A percentile compares a stretch with the other conserved stretches of the same genome.
phyloP scores from a whole-genome alignment of 495 filamentous ascomycete genomes.

The Tuber melanosporum region DNA sequence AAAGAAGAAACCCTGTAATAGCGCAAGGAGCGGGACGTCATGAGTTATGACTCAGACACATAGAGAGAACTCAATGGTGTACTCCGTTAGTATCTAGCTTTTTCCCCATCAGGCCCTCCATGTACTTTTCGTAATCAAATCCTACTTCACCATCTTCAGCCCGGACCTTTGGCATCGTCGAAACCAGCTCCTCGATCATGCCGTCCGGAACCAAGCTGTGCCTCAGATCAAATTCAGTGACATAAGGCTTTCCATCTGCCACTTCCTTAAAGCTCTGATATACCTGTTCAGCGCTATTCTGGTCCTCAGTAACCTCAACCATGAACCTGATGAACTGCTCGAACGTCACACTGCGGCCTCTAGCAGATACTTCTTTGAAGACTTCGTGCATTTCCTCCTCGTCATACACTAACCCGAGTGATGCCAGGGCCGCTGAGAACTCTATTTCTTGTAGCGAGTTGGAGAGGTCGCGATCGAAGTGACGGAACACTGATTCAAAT shows the following conservation, averaged over 20 bases:
- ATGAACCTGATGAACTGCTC: slow-evolving; percentile 99
- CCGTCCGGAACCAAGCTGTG: slow-evolving; percentile 93
- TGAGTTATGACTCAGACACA: not conserved
- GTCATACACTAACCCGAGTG: slow-evolving; percentile 86
- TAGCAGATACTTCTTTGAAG: slow-evolving; percentile 71
- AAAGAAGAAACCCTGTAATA: not conserved
- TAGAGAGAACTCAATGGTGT: slow-evolving; percentile 12
- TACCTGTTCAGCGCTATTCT: slow-evolving; percentile 96
- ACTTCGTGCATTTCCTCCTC: slow-evolving; percentile 94
- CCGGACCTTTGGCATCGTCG: slow-evolving; percentile 62
- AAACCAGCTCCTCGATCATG: slow-evolving; percentile 81
- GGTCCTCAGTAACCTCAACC: slow-evolving; percentile 97
- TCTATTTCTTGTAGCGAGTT: slow-evolving; percentile 91
- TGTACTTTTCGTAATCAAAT: slow-evolving; percentile 42
- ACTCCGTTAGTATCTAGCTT: slow-evolving; percentile 26
- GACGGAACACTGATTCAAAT: slow-evolving; percentile 93
- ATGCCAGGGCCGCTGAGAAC: slow-evolving; percentile 89
- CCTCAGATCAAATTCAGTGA: slow-evolving; percentile 91
- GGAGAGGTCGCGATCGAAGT: slow-evolving; percentile 89
- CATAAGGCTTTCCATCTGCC: slow-evolving; percentile 95
- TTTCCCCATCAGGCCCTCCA: slow-evolving; percentile 40
- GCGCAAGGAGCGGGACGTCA: not conserved
- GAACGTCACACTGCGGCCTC: slow-evolving; percentile 73
- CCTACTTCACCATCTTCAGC: slow-evolving; percentile 33
- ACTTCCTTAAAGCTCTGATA: slow-evolving; percentile 96